Percentiles rank a stretch among this genome's conserved stretches.
phyloP scores from a whole-genome alignment of 768 basidiomycete genomes.

The Xerocomus potaroensis region DNA sequence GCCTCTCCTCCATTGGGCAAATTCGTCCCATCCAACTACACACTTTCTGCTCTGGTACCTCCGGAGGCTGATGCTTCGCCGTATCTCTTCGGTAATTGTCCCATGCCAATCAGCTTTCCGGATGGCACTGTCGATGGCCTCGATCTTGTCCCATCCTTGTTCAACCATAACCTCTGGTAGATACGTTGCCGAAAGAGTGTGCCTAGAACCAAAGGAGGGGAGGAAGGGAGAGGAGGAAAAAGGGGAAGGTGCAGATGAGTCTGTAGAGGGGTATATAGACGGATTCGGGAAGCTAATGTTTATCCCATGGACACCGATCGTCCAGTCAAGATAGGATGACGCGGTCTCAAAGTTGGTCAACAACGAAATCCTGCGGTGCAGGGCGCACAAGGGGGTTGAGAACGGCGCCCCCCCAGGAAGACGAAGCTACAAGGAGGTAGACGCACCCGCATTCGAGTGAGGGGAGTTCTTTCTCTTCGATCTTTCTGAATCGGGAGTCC shows the following conservation, averaged over 20 bases:
- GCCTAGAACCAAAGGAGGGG: constrained; percentile 50
- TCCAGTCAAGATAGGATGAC: constrained; percentile 87
- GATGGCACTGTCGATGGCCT: constrained; percentile 88
- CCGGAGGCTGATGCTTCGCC: constrained; percentile 69
- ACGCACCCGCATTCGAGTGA: constrained; percentile 85
- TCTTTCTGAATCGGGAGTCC: constrained; percentile 81
- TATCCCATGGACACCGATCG: constrained; percentile 88
- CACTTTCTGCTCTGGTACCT: constrained; percentile 78
- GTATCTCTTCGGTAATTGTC: constrained; percentile 73
- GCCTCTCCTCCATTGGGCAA: constrained; percentile 63
- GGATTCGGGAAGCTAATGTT: constrained; percentile 85
- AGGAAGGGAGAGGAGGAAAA: constrained; percentile 62
- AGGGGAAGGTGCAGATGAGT: constrained; percentile 62
- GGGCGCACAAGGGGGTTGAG: neutral
- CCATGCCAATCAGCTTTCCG: constrained; percentile 91
- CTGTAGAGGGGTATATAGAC: constrained; percentile 43
- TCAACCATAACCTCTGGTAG: constrained; percentile 89
- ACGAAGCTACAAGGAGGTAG: neutral
- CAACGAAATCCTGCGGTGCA: constrained; percentile 74
- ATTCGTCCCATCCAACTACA: constrained; percentile 71
- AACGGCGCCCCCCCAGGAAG: neutral
- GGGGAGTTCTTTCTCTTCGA: constrained; percentile 72
- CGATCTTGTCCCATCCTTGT: constrained; percentile 91
- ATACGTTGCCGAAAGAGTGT: constrained; percentile 80
- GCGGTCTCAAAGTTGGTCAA: constrained; percentile 91